phyloP scores from a whole-genome alignment of 768 basidiomycete genomes.

The Amylocystis lapponica region DNA sequence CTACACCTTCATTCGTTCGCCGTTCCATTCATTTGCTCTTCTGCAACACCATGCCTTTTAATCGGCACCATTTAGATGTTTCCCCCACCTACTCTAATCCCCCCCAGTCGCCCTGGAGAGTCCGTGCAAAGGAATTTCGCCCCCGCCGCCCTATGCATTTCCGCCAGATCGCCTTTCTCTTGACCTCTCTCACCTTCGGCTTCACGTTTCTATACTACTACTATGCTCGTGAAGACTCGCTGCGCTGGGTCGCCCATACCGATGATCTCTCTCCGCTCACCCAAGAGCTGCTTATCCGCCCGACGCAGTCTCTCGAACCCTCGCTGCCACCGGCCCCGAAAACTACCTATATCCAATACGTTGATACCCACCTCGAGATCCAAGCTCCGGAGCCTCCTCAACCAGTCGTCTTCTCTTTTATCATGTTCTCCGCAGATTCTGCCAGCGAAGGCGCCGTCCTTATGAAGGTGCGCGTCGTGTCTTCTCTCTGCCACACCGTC shows the following conservation, averaged over 20 bases:
- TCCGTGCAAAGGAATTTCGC: slow-evolving; percentile 6
- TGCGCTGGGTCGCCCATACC: too few species aligned
- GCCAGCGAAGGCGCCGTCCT: slow-evolving; percentile 38
- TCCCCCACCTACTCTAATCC: slow-evolving; percentile 4
- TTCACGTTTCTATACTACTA: slow-evolving; percentile 9
- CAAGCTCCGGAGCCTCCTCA: slow-evolving; percentile 7
- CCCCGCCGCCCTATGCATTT: slow-evolving; percentile 13
- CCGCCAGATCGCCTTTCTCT: slow-evolving; percentile 6
- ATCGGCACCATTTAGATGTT: slow-evolving; percentile 5
- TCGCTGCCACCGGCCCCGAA: not conserved
- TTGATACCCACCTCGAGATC: not conserved
- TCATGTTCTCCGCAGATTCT: slow-evolving; percentile 39
- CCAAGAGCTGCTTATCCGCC: not conserved
- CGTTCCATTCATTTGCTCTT: too few species aligned
- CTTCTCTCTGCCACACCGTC: too few species aligned
- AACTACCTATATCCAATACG: not conserved
- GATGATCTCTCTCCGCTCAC: not conserved
- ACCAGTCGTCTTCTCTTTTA: slow-evolving; percentile 36
- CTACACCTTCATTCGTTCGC: too few species aligned
- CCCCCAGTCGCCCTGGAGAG: slow-evolving; percentile 10
- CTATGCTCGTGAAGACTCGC: slow-evolving; percentile 2
- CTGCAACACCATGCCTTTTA: slow-evolving; percentile 9
- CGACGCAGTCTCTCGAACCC: not conserved
- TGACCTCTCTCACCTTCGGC: slow-evolving; percentile 6
- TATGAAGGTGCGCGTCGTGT: slow-evolving; percentile 31